phyloP scores from a whole-genome alignment of 371 early-diverging fungal genomes.

The Apophysomyces variabilis region DNA sequence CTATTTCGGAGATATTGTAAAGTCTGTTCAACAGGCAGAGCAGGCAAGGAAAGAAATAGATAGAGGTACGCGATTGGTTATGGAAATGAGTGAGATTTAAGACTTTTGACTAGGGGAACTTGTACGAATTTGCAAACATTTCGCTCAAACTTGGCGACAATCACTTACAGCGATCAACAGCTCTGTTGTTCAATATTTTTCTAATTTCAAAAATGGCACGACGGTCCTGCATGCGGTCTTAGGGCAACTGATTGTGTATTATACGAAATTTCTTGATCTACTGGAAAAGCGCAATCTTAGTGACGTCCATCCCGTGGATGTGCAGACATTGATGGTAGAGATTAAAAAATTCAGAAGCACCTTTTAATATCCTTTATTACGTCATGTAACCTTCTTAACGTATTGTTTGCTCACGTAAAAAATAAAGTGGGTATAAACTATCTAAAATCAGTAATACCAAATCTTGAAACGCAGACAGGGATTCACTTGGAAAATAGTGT shows the following conservation, averaged over 20 bases:
- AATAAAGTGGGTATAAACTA: no score
- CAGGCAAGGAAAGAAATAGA: conserved; percentile 33
- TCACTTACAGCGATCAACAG: conserved; percentile 77
- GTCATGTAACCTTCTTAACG: neutral
- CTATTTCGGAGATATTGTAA: conserved; percentile 76
- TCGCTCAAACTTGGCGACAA: conserved; percentile 81
- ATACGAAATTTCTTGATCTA: conserved; percentile 80
- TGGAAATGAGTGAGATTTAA: neutral
- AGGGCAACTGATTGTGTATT: conserved; percentile 85
- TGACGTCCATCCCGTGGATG: conserved; percentile 80
- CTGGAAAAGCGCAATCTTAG: conserved; percentile 69
- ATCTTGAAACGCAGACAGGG: no score
- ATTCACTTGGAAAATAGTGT: no score
- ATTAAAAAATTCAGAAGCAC: conserved; percentile 85
- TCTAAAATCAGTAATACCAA: no score
- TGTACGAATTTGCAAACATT: conserved; percentile 70
- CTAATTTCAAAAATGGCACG: conserved; percentile 92
- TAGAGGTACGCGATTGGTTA: neutral
- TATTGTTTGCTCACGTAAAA: neutral
- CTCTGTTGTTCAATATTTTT: conserved; percentile 85
- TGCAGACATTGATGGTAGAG: conserved; percentile 93
- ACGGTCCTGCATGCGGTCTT: conserved; percentile 85
- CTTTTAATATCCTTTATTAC: conserved; percentile 44
- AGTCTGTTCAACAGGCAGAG: conserved; percentile 75
- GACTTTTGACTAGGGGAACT: conserved; percentile 41